Evolutionary conservation across 2,329 filamentous ascomycete species (phyloP), one percentile per base, ranked within the genome.

Genomic region (Fusarium algeriense): DNA sequence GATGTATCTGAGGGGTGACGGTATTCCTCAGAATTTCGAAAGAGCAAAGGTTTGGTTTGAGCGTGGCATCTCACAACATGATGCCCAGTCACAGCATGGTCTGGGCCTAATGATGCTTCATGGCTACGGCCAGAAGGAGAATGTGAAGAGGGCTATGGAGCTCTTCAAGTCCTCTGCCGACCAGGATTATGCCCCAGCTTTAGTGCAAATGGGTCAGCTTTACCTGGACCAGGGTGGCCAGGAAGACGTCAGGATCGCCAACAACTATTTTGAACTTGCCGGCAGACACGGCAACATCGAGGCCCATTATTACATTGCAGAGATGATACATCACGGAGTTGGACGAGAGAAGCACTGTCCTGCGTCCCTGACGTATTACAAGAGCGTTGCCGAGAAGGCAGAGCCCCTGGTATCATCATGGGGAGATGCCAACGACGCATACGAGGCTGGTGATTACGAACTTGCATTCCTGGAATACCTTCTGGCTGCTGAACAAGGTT

Each of bases 401-500:
- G 92, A 94, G 78, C 86, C 87, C 4, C 81, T 94, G 11, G 90
- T 94, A 41, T 95, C 93, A 1, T 91, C 93, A 0, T 94, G 97
- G 85, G 84, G 85, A 4, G 94, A 97, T 80, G 93, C 95, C 2
- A 97, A 97, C 75, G 86, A 90, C 48, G 94, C 94, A 0, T 97
- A 93, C 76, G 91, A 93, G 60, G 85, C 88, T 20, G 93, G 94
- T 7, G 92, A 97, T 76, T 86, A 90, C 34, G 93, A 97, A 75
- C 87, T 91, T 30, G 95, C 95, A 4, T 87, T 97, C 52, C 86
- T 97, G 20, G 87, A 91, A 57, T 95, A 94, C 71, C 88, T 97
- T 78, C 91, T 96, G 86, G 94, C 93, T 2, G 95, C 95, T 3
- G 95, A 98, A 79, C 94, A 97, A 81, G 95, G 95, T 17, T 97